phyloP scores from a whole-genome alignment of 2,329 filamentous ascomycete genomes.

The Fusarium albidum region DNA sequence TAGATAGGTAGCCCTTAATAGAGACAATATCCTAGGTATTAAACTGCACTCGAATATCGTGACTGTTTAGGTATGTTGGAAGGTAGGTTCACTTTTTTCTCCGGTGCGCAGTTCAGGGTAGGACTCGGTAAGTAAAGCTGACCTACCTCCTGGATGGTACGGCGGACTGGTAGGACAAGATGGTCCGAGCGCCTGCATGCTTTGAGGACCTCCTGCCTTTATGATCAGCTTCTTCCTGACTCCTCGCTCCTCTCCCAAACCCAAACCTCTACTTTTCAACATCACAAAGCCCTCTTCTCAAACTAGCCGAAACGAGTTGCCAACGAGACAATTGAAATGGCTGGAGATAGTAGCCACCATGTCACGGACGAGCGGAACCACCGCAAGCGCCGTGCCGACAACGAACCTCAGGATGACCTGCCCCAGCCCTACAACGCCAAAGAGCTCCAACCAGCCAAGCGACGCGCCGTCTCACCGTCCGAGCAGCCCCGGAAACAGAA shows the following conservation, averaged over 20 bases:
- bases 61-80: too few relatives aligned
- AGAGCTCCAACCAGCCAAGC: slow-evolving; percentile 65
- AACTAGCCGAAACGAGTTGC: not conserved
- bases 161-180: too few relatives aligned
- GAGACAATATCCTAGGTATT: too few relatives aligned
- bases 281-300: not conserved
- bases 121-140: not conserved
- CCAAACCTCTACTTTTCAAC: slow-evolving; percentile 1
- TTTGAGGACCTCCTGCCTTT: not conserved
- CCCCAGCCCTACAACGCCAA: slow-evolving; percentile 69
- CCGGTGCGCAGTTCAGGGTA: slow-evolving; percentile 21
- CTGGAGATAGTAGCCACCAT: slow-evolving; percentile 23
- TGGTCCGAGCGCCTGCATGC: slow-evolving; percentile 28
- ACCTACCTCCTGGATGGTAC: too few relatives aligned
- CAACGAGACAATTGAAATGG: slow-evolving; percentile 17
- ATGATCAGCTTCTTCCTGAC: slow-evolving; percentile 9
- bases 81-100: too few relatives aligned
- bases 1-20: too few relatives aligned
- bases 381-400: slow-evolving; percentile 45
- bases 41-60: too few relatives aligned
- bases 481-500: slow-evolving; percentile 71
- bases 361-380: slow-evolving; percentile 29
- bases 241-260: slow-evolving; percentile 10
- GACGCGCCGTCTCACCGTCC: slow-evolving; percentile 63
- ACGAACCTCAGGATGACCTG: slow-evolving; percentile 53